Evolutionary conservation across 164 flowering plant genomes (phyloP), one percentile per base, ranked within the genome.

Genomic region (Paratinospora sagittata): DNA sequence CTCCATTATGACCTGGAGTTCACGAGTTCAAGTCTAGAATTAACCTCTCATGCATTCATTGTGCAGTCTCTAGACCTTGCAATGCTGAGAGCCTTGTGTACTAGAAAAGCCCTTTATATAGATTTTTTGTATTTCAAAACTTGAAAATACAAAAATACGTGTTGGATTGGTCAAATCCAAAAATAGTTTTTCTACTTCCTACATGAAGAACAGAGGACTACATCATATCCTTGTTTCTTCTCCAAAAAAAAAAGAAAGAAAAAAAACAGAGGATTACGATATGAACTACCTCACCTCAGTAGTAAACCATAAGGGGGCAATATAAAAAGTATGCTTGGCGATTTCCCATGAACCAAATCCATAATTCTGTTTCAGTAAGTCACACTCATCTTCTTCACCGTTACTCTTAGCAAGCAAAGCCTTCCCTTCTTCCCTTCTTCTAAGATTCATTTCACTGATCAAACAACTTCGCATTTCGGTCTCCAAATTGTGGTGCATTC

Each of bases 251-350:
- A n/a, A n/a, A n/a, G n/a, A 60, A 21, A 60, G 2, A 21, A 60
- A 21, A 60, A 21, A 23, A 55, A 52, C 27, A 61, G 45, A 57
- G 69, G 27, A 58, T 8, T 19, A 24, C 47, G 14, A 23, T 23
- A 49, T 55, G 10, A 23, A 41, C 69, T 19, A 39, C 9, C 16
- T 76, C 79, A 87, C 89, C 89, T 87, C 91, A 4, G 89, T 83
- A 3, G 70, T 45, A 72, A 86, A 86, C 90, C 90, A 88, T 55
- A 85, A 23, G 3, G 90, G 90, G 74, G 92, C 70, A 62, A 86
- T 85, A 73, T 67, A 78, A 17, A 88, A 74, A 70, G 88, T 76
- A 57, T 81, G 78, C 66, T 82, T 86, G 27, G 78, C 80, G 70
- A 84, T 76, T 65, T 80, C 82, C 88, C 88, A 82, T 2, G 88